Conservation (phyloP, 768 basidiomycete genomes). For the Strobilomyces confusus region DNA sequence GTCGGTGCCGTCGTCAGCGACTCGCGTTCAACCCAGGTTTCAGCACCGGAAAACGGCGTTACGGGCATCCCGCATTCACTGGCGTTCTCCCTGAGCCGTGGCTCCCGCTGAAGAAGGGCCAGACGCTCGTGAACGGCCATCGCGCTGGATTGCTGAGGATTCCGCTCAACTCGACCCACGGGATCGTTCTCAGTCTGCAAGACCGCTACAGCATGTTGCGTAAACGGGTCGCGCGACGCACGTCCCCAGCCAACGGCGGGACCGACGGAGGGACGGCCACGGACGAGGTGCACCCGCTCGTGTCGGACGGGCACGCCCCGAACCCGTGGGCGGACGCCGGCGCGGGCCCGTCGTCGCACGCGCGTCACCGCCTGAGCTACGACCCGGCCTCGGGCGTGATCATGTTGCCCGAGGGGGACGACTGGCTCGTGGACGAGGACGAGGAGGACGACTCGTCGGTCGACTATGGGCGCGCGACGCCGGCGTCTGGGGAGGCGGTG, state of each 20-base stretch:
- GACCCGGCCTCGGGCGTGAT: conserved; percentile 88
- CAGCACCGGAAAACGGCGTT: conserved; percentile 91
- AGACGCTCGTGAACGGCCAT: conserved; percentile 60
- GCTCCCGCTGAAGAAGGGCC: conserved; percentile 86
- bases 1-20: not conserved
- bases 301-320: conserved; percentile 25
- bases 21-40: conserved; percentile 3
- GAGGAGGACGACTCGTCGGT: conserved; percentile 45
- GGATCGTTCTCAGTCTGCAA: conserved; percentile 79
- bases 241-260: conserved; percentile 6
- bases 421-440: conserved; percentile 56
- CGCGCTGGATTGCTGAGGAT: conserved; percentile 33
- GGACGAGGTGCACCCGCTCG: conserved; percentile 19
- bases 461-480: conserved; percentile 37
- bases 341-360: conserved; percentile 23
- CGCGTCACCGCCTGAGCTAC: conserved; percentile 62
- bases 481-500: conserved; percentile 18
- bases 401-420: conserved; percentile 72
- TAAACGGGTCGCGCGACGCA: conserved; percentile 26
- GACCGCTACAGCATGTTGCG: conserved; percentile 60
- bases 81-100: conserved; percentile 91
- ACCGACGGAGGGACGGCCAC: not conserved
- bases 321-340: conserved; percentile 62
- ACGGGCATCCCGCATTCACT: conserved; percentile 93
- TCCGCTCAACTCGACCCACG: conserved; percentile 45